phyloP scores from a whole-genome alignment of 768 basidiomycete species.

The Phanerochaete sordida region DNA sequence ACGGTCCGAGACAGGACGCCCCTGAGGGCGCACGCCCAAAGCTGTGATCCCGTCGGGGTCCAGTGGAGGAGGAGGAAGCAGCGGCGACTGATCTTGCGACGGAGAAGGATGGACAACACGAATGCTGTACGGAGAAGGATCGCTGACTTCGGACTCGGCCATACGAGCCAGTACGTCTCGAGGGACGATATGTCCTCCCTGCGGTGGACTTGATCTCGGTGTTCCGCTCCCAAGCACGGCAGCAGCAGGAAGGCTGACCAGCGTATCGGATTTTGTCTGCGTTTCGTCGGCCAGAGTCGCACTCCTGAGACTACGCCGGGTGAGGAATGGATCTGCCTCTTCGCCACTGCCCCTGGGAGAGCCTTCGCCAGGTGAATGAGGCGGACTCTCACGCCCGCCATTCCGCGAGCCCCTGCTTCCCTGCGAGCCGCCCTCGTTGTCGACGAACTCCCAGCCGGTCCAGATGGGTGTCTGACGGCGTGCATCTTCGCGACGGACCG shows the following conservation, averaged over 20 bases:
- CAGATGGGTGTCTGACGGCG: slow-evolving; percentile 24
- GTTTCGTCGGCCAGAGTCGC: slow-evolving; percentile 16
- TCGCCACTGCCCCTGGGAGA: slow-evolving; percentile 69
- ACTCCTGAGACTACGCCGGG: slow-evolving; percentile 19
- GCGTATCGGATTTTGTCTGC: slow-evolving; percentile 24
- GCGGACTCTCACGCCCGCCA: slow-evolving; percentile 3
- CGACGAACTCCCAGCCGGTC: slow-evolving; percentile 30
- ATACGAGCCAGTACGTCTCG: slow-evolving; percentile 33
- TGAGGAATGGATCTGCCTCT: slow-evolving; percentile 59
- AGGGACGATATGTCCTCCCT: slow-evolving; percentile 32
- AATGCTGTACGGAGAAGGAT: slow-evolving; percentile 25
- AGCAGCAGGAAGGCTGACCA: slow-evolving; percentile 25
- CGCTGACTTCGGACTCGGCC: slow-evolving; percentile 25
- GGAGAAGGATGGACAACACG: slow-evolving; percentile 22
- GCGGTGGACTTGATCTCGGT: slow-evolving; percentile 29
- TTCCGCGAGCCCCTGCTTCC: slow-evolving; percentile 6
- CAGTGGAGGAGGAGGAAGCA: slow-evolving; percentile 37
- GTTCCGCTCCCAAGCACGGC: slow-evolving; percentile 15
- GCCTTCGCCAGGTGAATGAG: slow-evolving; percentile 48
- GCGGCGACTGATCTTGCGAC: slow-evolving; percentile 27
- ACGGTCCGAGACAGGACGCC: slow-evolving; percentile 6
- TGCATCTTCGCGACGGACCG: slow-evolving; percentile 10
- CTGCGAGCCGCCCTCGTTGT: slow-evolving; percentile 16
- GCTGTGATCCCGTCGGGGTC: slow-evolving; percentile 28
- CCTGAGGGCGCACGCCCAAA: slow-evolving; percentile 13